A percentile compares a stretch with the other conserved stretches of the same genome.
Conservation (phyloP, 169 alveolate species). For the Plasmodium sp. region DNA sequence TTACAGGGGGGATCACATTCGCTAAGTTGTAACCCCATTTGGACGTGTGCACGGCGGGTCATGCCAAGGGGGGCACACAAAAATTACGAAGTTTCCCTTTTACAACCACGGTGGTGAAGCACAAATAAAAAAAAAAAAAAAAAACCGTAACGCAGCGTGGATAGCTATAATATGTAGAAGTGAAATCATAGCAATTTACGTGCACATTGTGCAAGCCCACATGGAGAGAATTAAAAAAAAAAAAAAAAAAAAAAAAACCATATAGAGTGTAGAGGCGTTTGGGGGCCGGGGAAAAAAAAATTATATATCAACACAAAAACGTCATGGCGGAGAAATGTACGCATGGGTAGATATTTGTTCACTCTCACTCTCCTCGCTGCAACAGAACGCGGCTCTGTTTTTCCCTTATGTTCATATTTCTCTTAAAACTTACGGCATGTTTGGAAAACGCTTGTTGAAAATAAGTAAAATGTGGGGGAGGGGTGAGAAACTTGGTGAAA, state of each 20-base stretch:
- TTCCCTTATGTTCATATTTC: neutral
- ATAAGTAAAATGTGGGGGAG: neutral
- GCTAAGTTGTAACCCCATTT: neutral
- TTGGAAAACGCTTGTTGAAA: neutral
- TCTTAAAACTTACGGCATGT: conserved; percentile 20
- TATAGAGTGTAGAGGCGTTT: neutral
- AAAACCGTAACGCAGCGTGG: too few species aligned
- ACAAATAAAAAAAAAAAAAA: neutral
- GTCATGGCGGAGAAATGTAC: neutral
- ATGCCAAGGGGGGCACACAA: neutral
- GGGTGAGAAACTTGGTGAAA: neutral
- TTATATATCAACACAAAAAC: neutral
- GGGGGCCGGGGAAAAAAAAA: neutral
- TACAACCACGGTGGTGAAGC: neutral
- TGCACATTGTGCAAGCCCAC: neutral
- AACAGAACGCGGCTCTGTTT: neutral
- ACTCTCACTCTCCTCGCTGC: neutral
- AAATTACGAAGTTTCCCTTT: neutral
- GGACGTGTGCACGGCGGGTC: neutral
- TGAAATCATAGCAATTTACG: neutral
- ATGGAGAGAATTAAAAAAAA: neutral
- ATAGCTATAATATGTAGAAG: neutral
- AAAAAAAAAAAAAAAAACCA: neutral
- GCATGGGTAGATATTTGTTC: neutral
- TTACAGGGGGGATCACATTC: neutral